Percentiles rank a stretch among this genome's conserved stretches.
These are phyloP conservation scores for Atkinsonella hypoxylon DNA, from an alignment of 2,329 filamentous ascomycete species.

Conservation along the genomic window DNA sequence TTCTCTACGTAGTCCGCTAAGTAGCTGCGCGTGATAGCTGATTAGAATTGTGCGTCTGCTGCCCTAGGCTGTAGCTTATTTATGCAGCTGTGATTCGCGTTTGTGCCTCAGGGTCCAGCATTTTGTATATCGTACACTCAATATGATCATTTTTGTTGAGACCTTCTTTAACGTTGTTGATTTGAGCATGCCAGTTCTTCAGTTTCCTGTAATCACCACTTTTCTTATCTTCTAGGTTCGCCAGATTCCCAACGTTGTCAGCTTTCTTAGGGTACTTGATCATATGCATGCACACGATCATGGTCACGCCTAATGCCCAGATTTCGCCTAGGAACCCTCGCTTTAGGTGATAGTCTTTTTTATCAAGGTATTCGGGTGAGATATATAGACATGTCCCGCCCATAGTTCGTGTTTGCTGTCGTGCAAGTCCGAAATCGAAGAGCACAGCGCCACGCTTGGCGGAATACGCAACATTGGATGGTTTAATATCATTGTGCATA, in stretches of 20 bases:
- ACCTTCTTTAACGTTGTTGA: background rate
- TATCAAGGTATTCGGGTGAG: background rate
- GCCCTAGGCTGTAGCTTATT: background rate
- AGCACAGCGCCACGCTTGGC: slow-evolving; percentile 7
- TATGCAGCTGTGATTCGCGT: background rate
- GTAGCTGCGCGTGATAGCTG: background rate
- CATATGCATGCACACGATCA: background rate
- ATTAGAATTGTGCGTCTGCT: background rate
- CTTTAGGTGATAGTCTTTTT: background rate
- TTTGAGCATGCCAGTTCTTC: background rate
- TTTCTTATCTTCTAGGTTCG: background rate
- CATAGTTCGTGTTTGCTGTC: background rate
- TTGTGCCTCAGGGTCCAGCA: background rate
- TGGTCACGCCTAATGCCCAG: background rate
- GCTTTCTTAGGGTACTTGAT: background rate
- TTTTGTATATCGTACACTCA: background rate
- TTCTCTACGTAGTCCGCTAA: too few relatives aligned
- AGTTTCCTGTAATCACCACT: background rate
- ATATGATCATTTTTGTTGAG: background rate
- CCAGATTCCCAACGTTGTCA: background rate
- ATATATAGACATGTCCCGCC: background rate
- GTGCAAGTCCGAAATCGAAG: slow-evolving; percentile 8
- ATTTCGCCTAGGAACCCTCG: background rate
- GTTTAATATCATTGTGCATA: slow-evolving; percentile 11
- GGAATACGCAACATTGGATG: slow-evolving; percentile 9